A percentile compares a stretch with the other conserved stretches of the same genome.
Evolutionary conservation across 441 rosid species (phyloP).

Genomic region (Populus hybrid): DNA sequence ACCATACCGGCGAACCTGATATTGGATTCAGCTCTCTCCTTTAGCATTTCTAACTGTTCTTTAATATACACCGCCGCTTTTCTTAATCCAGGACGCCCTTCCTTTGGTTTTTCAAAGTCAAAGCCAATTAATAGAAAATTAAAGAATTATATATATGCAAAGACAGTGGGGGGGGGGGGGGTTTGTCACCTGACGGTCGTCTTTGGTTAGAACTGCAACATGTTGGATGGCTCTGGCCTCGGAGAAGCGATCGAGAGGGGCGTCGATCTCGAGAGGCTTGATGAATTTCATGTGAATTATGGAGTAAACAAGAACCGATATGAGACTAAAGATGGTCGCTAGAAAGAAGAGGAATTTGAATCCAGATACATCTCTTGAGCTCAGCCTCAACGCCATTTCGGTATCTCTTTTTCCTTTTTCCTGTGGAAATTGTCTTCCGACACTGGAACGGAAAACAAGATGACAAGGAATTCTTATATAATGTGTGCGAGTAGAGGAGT

Average conservation of each 20-base stretch:
- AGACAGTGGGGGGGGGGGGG: not conserved
- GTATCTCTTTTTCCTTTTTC: constrained; percentile 11
- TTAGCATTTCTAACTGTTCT: constrained; percentile 59
- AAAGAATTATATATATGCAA: not conserved
- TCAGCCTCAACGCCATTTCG: constrained; percentile 35
- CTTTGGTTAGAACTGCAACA: constrained; percentile 68
- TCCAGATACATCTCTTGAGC: constrained; percentile 51
- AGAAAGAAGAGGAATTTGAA: constrained; percentile 60
- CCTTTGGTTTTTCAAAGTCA: constrained; percentile 36
- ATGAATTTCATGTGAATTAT: constrained; percentile 61
- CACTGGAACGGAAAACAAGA: not conserved
- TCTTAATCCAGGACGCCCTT: constrained; percentile 83
- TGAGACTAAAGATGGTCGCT: constrained; percentile 52
- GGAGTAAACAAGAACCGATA: constrained; percentile 60
- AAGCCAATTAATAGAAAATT: not conserved
- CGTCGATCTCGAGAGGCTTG: constrained; percentile 61
- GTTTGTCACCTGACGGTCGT: constrained; percentile 67
- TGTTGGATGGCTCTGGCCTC: constrained; percentile 89
- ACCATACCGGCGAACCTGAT: constrained; percentile 40
- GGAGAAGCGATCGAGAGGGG: constrained; percentile 87
- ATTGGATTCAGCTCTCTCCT: constrained; percentile 72
- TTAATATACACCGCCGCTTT: constrained; percentile 89
- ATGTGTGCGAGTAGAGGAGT: not conserved
- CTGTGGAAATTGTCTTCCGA: not conserved
- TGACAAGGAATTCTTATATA: not conserved